Evolutionary conservation across 2,329 filamentous ascomycete species (phyloP).

Genomic region (Aurifilum marmelostoma): DNA sequence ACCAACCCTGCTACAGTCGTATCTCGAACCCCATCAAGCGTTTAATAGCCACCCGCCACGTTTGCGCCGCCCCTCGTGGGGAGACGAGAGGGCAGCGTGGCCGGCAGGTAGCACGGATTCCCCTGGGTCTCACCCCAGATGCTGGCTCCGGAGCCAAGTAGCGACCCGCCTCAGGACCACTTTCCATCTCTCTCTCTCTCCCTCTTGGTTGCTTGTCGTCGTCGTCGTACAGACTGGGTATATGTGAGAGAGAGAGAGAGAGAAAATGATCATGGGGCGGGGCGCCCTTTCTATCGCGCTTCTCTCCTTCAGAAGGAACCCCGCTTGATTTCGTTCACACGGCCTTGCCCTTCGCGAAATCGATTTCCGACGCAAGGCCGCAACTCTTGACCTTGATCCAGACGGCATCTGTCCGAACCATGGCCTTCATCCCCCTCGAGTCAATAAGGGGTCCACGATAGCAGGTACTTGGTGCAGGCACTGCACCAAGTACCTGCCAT

Average conservation of each 20-base stretch:
- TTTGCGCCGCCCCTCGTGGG: conserved; percentile 29
- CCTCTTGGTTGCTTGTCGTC: conserved; percentile 27
- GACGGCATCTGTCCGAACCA: conserved; percentile 31
- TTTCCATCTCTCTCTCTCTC: background rate
- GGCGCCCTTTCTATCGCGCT: conserved; percentile 58
- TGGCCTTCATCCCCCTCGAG: conserved; percentile 24
- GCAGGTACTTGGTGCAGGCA: background rate
- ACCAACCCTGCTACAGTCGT: conserved; percentile 49
- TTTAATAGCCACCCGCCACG: conserved; percentile 29
- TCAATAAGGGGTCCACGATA: background rate
- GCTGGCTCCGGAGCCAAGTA: conserved; percentile 62
- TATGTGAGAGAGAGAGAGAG: conserved; percentile 1
- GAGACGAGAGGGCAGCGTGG: conserved; percentile 33
- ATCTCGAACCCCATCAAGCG: conserved; percentile 29
- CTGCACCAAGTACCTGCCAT: background rate
- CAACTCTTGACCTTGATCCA: conserved; percentile 15
- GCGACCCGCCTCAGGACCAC: conserved; percentile 41
- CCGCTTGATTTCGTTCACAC: conserved; percentile 37
- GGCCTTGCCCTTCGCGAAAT: conserved; percentile 7
- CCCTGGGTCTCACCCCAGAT: conserved; percentile 57
- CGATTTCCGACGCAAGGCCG: conserved; percentile 16
- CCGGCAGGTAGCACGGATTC: background rate
- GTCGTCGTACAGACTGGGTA: no score
- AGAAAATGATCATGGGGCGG: conserved; percentile 34
- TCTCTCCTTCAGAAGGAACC: conserved; percentile 60